These are phyloP conservation scores for Malassezia nana DNA, from an alignment of 1,284 basidiomycete genomes.

Conservation along the genomic window DNA sequence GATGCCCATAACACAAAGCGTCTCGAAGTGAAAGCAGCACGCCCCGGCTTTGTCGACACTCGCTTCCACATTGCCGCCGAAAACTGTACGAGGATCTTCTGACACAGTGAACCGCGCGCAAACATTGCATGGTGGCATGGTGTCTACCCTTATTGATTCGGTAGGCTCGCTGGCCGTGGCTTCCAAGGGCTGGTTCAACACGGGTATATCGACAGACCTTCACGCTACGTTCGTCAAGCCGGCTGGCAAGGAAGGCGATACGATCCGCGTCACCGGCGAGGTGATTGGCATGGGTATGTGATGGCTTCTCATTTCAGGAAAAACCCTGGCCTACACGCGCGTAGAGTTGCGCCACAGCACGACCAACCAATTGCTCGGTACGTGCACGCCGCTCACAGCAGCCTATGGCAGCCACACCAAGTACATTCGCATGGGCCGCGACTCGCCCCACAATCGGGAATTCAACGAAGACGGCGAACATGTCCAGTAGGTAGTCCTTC, in stretches of 20 bases:
- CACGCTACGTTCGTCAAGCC: slow-evolving; percentile 69
- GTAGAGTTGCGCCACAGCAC: slow-evolving; percentile 36
- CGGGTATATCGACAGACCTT: slow-evolving; percentile 75
- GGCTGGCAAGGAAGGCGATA: slow-evolving; percentile 52
- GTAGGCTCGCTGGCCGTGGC: slow-evolving; percentile 72
- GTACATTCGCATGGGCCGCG: slow-evolving; percentile 66
- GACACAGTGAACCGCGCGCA: slow-evolving; percentile 33
- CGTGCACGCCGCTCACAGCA: not conserved
- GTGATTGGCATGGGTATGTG: slow-evolving; percentile 29
- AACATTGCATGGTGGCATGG: slow-evolving; percentile 69
- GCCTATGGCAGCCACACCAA: slow-evolving; percentile 60
- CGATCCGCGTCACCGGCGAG: slow-evolving; percentile 21
- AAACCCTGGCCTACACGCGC: slow-evolving; percentile 39
- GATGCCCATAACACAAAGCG: slow-evolving; percentile 31
- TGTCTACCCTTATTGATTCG: slow-evolving; percentile 73
- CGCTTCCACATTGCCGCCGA: slow-evolving; percentile 23
- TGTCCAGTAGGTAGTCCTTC: slow-evolving; percentile 55
- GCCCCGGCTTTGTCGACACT: slow-evolving; percentile 28
- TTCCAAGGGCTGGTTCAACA: slow-evolving; percentile 70
- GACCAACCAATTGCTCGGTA: slow-evolving; percentile 25
- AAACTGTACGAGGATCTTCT: slow-evolving; percentile 20
- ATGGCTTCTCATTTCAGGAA: slow-evolving; percentile 18
- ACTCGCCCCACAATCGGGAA: slow-evolving; percentile 65
- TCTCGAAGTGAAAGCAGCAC: slow-evolving; percentile 24
- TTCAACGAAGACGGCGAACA: slow-evolving; percentile 67